Percentiles rank a stretch among this genome's conserved stretches.
Conservation (phyloP, 805 yeast genomes). For the Brettanomyces anomalus region DNA sequence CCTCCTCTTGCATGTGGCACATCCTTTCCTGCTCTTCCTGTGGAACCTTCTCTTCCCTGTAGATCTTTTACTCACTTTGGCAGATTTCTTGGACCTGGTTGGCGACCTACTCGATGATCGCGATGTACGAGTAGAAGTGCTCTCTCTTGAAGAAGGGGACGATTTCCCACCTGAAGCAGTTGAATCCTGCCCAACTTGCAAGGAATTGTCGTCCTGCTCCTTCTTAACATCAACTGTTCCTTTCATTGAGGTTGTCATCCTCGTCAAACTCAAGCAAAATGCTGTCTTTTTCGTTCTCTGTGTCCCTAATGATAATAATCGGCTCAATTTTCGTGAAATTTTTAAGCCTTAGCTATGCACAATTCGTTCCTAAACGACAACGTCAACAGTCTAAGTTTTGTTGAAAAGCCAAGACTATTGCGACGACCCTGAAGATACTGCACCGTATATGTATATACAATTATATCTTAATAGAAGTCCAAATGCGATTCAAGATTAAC, state of each 20-base stretch:
- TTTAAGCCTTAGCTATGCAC: too few species aligned
- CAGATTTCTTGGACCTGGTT: neutral
- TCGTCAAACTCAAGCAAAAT: neutral
- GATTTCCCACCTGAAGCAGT: neutral
- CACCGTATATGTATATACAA: too few species aligned
- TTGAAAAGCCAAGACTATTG: too few species aligned
- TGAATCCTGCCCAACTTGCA: neutral
- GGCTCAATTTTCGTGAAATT: too few species aligned
- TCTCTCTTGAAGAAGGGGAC: neutral
- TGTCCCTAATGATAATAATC: too few species aligned
- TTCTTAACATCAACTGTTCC: neutral
- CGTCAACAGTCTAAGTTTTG: too few species aligned
- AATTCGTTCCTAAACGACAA: too few species aligned
- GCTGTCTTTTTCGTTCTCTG: too few species aligned
- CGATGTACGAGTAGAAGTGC: too few species aligned
- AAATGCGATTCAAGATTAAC: too few species aligned
- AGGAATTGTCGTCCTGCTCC: neutral
- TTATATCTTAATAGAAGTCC: too few species aligned
- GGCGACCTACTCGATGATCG: neutral
- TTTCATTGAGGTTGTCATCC: neutral
- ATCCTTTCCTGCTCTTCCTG: conserved; percentile 81
- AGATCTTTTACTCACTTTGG: conserved; percentile 29
- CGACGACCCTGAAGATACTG: too few species aligned
- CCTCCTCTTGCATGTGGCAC: conserved; percentile 80
- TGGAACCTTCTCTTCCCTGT: conserved; percentile 82